phyloP scores from a whole-genome alignment of 192 early-diverging fungal species.

The Coemansia sp. region DNA sequence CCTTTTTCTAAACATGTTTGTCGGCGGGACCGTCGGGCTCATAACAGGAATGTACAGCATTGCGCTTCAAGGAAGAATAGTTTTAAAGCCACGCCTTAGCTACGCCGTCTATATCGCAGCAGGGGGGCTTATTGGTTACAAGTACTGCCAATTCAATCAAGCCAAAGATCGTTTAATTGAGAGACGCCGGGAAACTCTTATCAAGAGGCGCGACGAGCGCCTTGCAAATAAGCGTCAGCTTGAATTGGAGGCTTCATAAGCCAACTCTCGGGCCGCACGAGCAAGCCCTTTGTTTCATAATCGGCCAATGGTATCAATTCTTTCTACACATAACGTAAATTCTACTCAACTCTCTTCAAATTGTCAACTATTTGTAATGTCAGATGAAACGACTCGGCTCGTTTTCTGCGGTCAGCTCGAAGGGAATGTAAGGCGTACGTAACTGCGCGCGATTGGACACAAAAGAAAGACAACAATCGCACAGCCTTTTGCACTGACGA shows the following conservation, averaged over 20 bases:
- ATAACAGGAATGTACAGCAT: conserved; percentile 51
- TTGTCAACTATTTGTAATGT: no score
- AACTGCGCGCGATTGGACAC: neutral
- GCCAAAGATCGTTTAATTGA: conserved; percentile 25
- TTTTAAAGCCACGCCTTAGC: conserved; percentile 43
- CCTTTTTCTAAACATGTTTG: conserved; percentile 33
- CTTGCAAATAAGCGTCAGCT: conserved; percentile 16
- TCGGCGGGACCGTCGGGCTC: conserved; percentile 44
- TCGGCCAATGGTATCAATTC: neutral
- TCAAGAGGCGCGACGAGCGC: conserved; percentile 49
- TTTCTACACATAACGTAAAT: neutral
- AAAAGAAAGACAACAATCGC: neutral
- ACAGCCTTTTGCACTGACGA: neutral
- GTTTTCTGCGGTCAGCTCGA: neutral
- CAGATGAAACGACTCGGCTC: neutral
- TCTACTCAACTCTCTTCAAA: neutral
- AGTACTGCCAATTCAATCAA: conserved; percentile 34
- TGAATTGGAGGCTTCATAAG: neutral
- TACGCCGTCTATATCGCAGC: conserved; percentile 33
- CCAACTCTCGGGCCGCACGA: neutral
- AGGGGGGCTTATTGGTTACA: conserved; percentile 35
- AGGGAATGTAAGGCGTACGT: neutral
- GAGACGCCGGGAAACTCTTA: conserved; percentile 34
- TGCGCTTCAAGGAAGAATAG: conserved; percentile 39
- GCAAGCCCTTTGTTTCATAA: neutral